These are phyloP conservation scores for Candida sojae DNA, from an alignment of 1,139 yeast species.

Conservation along the genomic window DNA sequence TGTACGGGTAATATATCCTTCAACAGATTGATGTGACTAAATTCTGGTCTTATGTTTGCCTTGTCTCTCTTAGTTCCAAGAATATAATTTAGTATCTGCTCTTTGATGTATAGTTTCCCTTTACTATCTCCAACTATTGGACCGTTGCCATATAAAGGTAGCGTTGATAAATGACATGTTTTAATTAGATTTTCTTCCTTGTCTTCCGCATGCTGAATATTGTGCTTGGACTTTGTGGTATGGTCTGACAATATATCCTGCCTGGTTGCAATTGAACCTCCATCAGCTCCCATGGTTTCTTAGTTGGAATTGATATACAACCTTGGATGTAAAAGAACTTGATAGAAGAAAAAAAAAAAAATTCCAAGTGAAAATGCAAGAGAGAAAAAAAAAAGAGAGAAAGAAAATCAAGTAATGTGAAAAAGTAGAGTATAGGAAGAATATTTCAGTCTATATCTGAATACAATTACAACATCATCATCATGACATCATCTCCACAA, in stretches of 20 bases:
- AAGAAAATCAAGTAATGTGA: background rate
- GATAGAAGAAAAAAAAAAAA: constrained; percentile 3
- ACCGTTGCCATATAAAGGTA: constrained; percentile 22
- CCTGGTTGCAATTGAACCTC: constrained; percentile 51
- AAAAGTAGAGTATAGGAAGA: background rate
- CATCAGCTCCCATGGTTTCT: constrained; percentile 47
- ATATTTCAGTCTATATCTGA: background rate
- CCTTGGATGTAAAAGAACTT: background rate
- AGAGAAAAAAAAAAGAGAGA: background rate
- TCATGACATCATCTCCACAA: constrained; percentile 15
- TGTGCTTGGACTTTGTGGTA: constrained; percentile 15
- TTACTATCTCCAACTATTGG: constrained; percentile 70
- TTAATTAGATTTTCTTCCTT: constrained; percentile 14
- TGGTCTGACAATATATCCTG: constrained; percentile 35
- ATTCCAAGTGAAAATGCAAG: background rate
- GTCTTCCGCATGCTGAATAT: constrained; percentile 30
- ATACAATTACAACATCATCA: background rate
- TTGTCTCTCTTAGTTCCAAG: constrained; percentile 29
- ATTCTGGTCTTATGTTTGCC: constrained; percentile 5
- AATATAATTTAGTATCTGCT: constrained; percentile 60
- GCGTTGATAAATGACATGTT: constrained; percentile 30
- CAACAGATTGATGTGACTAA: constrained; percentile 44
- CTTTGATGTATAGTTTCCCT: constrained; percentile 74
- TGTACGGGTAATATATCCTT: constrained; percentile 32
- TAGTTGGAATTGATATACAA: background rate